Conservation (phyloP, 2,329 filamentous ascomycete genomes). For the Cladorrhinum sp. region DNA sequence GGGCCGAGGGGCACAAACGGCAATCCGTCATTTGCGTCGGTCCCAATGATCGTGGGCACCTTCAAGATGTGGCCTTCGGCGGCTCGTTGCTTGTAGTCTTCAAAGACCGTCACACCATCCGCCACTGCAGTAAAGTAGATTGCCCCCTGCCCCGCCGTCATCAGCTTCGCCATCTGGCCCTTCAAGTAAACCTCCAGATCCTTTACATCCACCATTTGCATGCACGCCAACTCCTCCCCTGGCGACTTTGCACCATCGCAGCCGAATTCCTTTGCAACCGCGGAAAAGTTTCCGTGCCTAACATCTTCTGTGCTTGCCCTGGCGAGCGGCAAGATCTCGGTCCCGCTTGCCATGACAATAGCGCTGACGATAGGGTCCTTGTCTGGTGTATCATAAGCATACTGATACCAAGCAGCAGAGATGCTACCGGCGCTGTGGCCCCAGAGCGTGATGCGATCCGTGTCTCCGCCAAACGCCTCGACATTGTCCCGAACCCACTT, state of each 20-base stretch:
- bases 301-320: constrained; percentile 27
- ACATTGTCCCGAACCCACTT: constrained; percentile 53
- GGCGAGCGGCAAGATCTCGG: constrained; percentile 33
- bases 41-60: constrained; percentile 27
- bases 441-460: constrained; percentile 42
- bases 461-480: constrained; percentile 48
- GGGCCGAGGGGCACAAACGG: constrained; percentile 22
- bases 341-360: constrained; percentile 40
- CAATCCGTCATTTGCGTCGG: constrained; percentile 27
- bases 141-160: background rate
- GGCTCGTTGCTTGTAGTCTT: constrained; percentile 33
- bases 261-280: constrained; percentile 38
- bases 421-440: constrained; percentile 47
- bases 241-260: constrained; percentile 34
- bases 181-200: constrained; percentile 32
- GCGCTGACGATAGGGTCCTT: constrained; percentile 41
- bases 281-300: constrained; percentile 36
- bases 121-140: constrained; percentile 31
- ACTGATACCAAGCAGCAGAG: constrained; percentile 39
- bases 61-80: constrained; percentile 28
- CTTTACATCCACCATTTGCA: constrained; percentile 34
- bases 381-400: constrained; percentile 33
- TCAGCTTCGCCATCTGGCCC: constrained; percentile 19
- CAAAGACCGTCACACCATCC: constrained; percentile 34
- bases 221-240: constrained; percentile 36